These are phyloP conservation scores for Pyrus hybrid DNA, from an alignment of 331 rosid species.

Conservation along the genomic window DNA sequence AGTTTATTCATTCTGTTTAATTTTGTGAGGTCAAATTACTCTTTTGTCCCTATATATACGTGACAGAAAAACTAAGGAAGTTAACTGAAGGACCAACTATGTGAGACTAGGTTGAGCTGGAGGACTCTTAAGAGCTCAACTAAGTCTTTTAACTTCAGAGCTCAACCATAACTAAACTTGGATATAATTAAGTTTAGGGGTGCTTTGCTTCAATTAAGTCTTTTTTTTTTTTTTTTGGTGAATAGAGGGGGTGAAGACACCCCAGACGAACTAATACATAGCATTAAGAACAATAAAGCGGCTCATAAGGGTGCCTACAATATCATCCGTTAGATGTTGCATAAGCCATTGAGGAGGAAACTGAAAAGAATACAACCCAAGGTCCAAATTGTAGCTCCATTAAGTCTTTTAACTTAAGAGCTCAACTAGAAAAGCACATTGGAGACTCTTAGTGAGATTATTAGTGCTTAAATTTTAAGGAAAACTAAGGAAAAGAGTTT, in stretches of 20 bases:
- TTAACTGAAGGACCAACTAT: not conserved
- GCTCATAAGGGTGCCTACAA: not conserved
- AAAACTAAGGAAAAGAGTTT: no score
- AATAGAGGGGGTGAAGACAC: not conserved
- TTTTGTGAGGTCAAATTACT: not conserved
- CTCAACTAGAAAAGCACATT: not conserved
- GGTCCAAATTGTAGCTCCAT: no score
- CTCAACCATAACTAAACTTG: not conserved
- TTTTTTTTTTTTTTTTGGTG: not conserved
- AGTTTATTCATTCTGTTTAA: no score
- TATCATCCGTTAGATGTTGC: not conserved
- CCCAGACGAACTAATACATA: not conserved
- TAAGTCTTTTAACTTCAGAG: not conserved
- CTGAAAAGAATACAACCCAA: not conserved
- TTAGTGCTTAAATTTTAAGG: not conserved
- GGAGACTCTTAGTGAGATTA: not conserved
- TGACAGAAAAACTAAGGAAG: not conserved
- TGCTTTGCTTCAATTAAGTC: no score
- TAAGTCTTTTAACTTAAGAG: no score
- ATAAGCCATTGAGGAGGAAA: not conserved
- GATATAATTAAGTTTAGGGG: no score
- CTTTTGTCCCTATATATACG: no score
- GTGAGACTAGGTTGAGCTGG: not conserved
- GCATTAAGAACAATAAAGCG: no score
- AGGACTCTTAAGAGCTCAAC: not conserved